Conservation (phyloP, 495 filamentous ascomycete genomes). For the Hyaloscypha hepaticicola region DNA sequence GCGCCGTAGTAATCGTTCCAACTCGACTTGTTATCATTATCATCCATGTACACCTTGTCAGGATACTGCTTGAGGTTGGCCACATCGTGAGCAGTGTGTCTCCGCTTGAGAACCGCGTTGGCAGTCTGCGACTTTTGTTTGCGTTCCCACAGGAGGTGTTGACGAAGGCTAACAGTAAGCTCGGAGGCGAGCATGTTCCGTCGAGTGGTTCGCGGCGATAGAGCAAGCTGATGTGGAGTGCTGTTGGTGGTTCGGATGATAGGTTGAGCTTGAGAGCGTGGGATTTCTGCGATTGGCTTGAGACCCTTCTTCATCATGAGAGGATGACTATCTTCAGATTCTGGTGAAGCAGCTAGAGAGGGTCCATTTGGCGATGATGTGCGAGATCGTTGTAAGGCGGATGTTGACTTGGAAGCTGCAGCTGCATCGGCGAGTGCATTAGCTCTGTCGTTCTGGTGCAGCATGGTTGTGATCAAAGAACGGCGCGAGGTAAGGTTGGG, state of each 20-base stretch:
- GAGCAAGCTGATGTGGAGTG: constrained; percentile 61
- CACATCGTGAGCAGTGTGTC: constrained; percentile 88
- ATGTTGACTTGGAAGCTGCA: constrained; percentile 73
- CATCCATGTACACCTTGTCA: constrained; percentile 49
- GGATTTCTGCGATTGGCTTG: constrained; percentile 63
- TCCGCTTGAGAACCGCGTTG: constrained; percentile 83
- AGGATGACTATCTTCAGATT: constrained; percentile 64
- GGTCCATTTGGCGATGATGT: constrained; percentile 72
- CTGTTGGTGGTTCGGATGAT: constrained; percentile 75
- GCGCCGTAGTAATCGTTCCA: constrained; percentile 53
- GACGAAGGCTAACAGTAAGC: constrained; percentile 76
- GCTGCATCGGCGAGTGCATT: constrained; percentile 54
- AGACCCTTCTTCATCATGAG: constrained; percentile 64
- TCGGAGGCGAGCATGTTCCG: constrained; percentile 97
- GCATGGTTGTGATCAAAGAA: constrained; percentile 86
- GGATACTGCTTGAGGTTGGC: constrained; percentile 81
- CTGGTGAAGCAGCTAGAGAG: constrained; percentile 70
- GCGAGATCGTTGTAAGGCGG: constrained; percentile 76
- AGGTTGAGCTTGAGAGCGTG: constrained; percentile 68
- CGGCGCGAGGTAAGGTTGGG: constrained; percentile 81
- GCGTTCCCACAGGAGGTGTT: constrained; percentile 80
- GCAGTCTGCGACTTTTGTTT: constrained; percentile 88
- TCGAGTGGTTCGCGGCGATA: constrained; percentile 89
- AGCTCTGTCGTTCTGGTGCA: constrained; percentile 71
- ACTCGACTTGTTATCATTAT: constrained; percentile 44